These are phyloP conservation scores for Sutorius eximius DNA, from an alignment of 1,284 basidiomycete genomes.

Conservation along the genomic window DNA sequence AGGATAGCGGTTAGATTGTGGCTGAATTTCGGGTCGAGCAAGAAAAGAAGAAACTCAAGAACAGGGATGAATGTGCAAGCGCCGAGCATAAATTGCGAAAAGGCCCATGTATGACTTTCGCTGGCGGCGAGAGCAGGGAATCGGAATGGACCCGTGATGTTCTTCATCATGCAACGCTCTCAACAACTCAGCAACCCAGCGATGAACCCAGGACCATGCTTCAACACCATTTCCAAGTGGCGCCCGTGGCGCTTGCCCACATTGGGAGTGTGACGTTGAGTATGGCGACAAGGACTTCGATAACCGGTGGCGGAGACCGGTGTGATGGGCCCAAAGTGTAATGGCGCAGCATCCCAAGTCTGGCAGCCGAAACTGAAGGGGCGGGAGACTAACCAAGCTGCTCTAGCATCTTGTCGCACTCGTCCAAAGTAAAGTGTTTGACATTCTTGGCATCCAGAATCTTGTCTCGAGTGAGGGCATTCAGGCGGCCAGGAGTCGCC, in stretches of 20 bases:
- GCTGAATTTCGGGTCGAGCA: slow-evolving; percentile 44
- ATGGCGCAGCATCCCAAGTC: slow-evolving; percentile 41
- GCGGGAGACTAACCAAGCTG: slow-evolving; percentile 93
- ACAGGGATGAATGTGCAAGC: slow-evolving; percentile 16
- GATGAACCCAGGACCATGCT: slow-evolving; percentile 34
- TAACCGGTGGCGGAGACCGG: slow-evolving; percentile 39
- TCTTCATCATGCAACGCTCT: slow-evolving; percentile 34
- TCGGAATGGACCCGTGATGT: slow-evolving; percentile 17
- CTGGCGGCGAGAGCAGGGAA: slow-evolving; percentile 19
- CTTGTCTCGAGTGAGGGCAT: slow-evolving; percentile 92
- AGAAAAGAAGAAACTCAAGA: slow-evolving; percentile 48
- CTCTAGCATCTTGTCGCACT: slow-evolving; percentile 99
- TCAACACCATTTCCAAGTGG: slow-evolving; percentile 37
- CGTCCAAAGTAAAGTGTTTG: slow-evolving; percentile 99
- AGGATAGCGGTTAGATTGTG: slow-evolving; percentile 63
- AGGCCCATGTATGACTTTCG: slow-evolving; percentile 17
- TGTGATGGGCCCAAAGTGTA: slow-evolving; percentile 41
- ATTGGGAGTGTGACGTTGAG: slow-evolving; percentile 48
- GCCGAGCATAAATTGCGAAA: slow-evolving; percentile 11
- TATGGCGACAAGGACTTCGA: slow-evolving; percentile 51
- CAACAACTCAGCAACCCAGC: slow-evolving; percentile 35
- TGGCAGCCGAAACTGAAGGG: slow-evolving; percentile 59
- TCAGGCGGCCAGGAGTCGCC: slow-evolving; percentile 94
- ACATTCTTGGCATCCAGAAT: slow-evolving; percentile 89
- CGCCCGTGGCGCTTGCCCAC: slow-evolving; percentile 41